Base-by-base conservation (phyloP, 2,329 filamentous ascomycete species). In the Aspergillus ibericus region DNA sequence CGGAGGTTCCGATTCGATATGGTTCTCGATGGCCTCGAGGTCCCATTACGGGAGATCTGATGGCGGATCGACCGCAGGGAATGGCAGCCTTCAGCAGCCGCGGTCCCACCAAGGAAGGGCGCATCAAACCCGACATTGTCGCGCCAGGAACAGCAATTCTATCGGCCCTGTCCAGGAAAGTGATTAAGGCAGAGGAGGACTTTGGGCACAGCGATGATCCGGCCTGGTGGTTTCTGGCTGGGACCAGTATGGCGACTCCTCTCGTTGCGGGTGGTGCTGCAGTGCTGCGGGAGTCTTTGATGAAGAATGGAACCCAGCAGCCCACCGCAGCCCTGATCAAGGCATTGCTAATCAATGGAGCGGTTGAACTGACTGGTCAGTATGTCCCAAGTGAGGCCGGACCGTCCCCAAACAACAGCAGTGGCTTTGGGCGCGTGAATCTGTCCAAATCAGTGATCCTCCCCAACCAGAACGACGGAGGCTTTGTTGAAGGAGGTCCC, bases 341-440 rank as follows among this genome's bases (percentile, higher is more conserved):
- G 22, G 53, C 53, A 2, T 16, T 55, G 40, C 42, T 55, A 4
- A 48, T 55, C 18, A 55, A 55, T 20, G 53, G 53, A 18, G 53
- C 53, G 15, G 13, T 53, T 18, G 35, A 42, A 13, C 13, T 53
- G 10, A 16, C 35, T 15, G 51, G 51, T 1, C 35, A 53, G 27
- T 48, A 56, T 32, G 15, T 56, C 9, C 47, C 54, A 4, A 48
- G 42, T 20, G 44, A 46, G 34, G 47, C 54, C 13, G 47, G 47
- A 5, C 46, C 36, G 22, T 36, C 54, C n/a, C 46, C 46, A 20
- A 51, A 56, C 27, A 44, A 29, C 16, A 48, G 13, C 34, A 48
- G 42, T 10, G 54, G 54, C n/a, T 56, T 27, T 34, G 54, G 46
- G 32, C 54, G 54, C 10, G 54, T 56, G 34, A 51, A 51, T 34